These are phyloP conservation scores for Sordariomycetes sp. DNA, from an alignment of 2,329 filamentous ascomycete species.

Conservation along the genomic window DNA sequence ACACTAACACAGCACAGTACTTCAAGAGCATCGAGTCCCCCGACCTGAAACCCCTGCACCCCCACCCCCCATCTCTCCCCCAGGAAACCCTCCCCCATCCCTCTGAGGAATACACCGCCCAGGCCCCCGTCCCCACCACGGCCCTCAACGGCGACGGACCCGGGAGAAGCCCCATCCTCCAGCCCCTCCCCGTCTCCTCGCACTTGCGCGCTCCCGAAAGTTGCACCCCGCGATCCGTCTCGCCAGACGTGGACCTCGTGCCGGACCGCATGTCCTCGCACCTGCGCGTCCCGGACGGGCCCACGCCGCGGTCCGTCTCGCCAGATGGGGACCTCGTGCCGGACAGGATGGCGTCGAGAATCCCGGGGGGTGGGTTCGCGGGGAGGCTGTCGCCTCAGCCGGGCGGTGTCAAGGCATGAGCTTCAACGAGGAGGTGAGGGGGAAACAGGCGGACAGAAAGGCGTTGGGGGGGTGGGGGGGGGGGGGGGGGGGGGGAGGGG, in stretches of 20 bases:
- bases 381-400: conserved; percentile 31
- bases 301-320: conserved; percentile 24
- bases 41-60: not conserved
- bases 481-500: not conserved
- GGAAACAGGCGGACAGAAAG: too few species aligned
- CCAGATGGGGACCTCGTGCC: conserved; percentile 47
- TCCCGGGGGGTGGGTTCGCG: conserved; percentile 14
- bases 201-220: not conserved
- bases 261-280: conserved; percentile 49
- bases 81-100: not conserved
- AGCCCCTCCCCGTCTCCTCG: not conserved
- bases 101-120: conserved; percentile 21
- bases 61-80: conserved; percentile 2
- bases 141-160: conserved; percentile 17
- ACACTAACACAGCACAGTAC: conserved; percentile 27
- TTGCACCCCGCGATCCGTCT: conserved; percentile 21
- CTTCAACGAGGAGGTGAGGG: not conserved
- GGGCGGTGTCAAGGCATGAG: not conserved
- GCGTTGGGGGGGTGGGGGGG: not conserved
- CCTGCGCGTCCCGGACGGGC: not conserved
- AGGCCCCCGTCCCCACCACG: conserved; percentile 26
- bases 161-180: not conserved
- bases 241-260: conserved; percentile 44
- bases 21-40: conserved; percentile 53
- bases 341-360: conserved; percentile 47